Evolutionary conservation across 2,329 filamentous ascomycete genomes (phyloP).

Genomic region (Albifimbria verrucaria): DNA sequence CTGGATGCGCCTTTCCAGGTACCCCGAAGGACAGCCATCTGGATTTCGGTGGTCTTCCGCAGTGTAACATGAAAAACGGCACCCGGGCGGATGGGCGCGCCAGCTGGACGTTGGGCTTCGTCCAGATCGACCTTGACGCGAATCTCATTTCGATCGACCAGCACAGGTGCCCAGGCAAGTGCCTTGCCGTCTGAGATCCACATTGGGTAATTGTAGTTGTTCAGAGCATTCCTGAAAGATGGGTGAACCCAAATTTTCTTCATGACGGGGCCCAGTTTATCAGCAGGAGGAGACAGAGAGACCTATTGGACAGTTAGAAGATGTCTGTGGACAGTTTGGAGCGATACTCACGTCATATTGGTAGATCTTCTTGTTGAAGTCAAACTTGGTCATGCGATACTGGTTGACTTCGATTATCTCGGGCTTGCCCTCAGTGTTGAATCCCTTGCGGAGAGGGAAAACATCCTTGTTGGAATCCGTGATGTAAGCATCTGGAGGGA

Average conservation of each 20-base stretch:
- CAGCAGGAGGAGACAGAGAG: slow-evolving; percentile 57
- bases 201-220: slow-evolving; percentile 35
- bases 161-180: slow-evolving; percentile 68
- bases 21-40: slow-evolving; percentile 65
- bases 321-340: not conserved
- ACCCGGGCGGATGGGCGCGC: slow-evolving; percentile 26
- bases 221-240: slow-evolving; percentile 53
- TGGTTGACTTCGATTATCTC: slow-evolving; percentile 66
- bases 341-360: slow-evolving; percentile 78
- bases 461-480: slow-evolving; percentile 27
- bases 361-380: slow-evolving; percentile 59
- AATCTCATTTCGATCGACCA: slow-evolving; percentile 44
- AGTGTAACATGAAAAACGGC: slow-evolving; percentile 61
- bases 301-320: slow-evolving; percentile 45
- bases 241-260: slow-evolving; percentile 74
- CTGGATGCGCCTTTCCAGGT: slow-evolving; percentile 56
- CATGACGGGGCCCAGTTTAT: slow-evolving; percentile 62
- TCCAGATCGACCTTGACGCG: slow-evolving; percentile 70
- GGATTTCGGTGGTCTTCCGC: slow-evolving; percentile 62
- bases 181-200: slow-evolving; percentile 83
- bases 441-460: slow-evolving; percentile 35
- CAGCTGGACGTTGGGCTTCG: slow-evolving; percentile 49
- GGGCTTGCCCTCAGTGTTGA: slow-evolving; percentile 55
- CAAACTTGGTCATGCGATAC: slow-evolving; percentile 61
- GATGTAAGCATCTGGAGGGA: slow-evolving; percentile 55